Evolutionary conservation across 164 flowering plant genomes (phyloP), one percentile per base, ranked within the genome.

Genomic region (Annona squamosa): DNA sequence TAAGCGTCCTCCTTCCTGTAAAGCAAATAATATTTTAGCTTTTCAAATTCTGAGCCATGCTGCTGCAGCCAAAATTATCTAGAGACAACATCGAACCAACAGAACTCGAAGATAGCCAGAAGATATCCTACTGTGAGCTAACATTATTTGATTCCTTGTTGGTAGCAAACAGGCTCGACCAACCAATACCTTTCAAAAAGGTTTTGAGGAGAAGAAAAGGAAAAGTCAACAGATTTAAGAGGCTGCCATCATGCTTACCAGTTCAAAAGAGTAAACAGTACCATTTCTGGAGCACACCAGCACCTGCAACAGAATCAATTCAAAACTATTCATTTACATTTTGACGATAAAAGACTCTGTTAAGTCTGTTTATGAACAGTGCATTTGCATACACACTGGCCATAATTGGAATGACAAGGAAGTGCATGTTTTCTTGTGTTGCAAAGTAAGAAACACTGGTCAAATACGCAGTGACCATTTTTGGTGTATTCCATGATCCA

Each of bases 201-300:
- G 66, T 64, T 18, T 64, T 1, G 7, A 63, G 13, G 62, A 57
- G 17, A 57, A 59, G 63, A 4, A 16, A 16, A 59, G 63, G 1
- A 2, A 37, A 52, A 52, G 59, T 10, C 9, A 16, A 52, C 59
- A 52, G 2, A 52, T 52, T 9, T 52, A 52, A 52, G 59, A 52
- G 3, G 17, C 13, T 6, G 66, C 10, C 37, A 69, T 52, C 9
- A 44, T 72, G 41, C 83, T 82, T 82, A 90, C 97, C 90, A 80
- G 70, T 64, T 86, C 88, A 81, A 91, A 81, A 41, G 97, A 91
- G 79, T 86, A 90, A 19, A 92, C 76, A 64, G 80, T 79, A 75
- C 99, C 99, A 83, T 84, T 82, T 79, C 97, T 84, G 43, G 88
- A 91, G 80, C 97, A 92, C 69, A 94, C 64, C 63, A 94, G 86